A percentile compares a stretch with the other conserved stretches of the same genome.
Conservation (phyloP, 179 eudicot genomes). For the Pouteria campechiana region DNA sequence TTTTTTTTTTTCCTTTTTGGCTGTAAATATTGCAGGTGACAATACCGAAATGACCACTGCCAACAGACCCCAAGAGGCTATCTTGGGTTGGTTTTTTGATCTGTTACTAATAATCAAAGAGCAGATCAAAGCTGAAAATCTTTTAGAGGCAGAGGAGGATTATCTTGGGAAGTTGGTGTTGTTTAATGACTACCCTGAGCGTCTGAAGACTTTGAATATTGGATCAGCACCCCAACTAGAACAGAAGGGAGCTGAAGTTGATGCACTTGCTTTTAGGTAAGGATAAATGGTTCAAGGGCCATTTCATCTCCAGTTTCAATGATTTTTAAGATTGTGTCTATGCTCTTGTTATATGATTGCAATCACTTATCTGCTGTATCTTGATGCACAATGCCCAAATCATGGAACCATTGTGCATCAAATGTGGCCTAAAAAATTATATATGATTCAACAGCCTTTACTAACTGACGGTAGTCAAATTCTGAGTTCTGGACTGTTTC, state of each 20-base stretch:
- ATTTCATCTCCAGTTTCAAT: no score
- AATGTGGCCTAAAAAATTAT: no score
- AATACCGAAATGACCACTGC: slow-evolving; percentile 67
- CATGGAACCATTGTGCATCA: no score
- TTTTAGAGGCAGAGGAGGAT: slow-evolving; percentile 53
- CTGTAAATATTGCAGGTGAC: slow-evolving; percentile 45
- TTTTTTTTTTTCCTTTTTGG: background rate
- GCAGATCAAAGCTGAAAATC: slow-evolving; percentile 72
- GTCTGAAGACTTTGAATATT: slow-evolving; percentile 28
- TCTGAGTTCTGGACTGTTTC: no score
- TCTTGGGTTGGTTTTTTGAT: slow-evolving; percentile 81
- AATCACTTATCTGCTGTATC: no score
- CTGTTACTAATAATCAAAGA: slow-evolving; percentile 83
- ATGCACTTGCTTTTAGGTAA: slow-evolving; percentile 92
- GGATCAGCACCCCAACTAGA: slow-evolving; percentile 47
- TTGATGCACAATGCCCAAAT: no score
- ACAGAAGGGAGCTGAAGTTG: slow-evolving; percentile 62
- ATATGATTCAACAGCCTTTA: no score
- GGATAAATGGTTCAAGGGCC: no score
- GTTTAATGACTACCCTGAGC: slow-evolving; percentile 40
- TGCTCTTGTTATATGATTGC: no score
- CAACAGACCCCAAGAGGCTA: slow-evolving; percentile 66
- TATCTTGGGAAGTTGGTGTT: slow-evolving; percentile 61
- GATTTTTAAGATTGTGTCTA: no score
- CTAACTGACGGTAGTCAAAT: no score